phyloP scores from a whole-genome alignment of 202 grass and related monocot genomes.

The Carex sylvatica region DNA sequence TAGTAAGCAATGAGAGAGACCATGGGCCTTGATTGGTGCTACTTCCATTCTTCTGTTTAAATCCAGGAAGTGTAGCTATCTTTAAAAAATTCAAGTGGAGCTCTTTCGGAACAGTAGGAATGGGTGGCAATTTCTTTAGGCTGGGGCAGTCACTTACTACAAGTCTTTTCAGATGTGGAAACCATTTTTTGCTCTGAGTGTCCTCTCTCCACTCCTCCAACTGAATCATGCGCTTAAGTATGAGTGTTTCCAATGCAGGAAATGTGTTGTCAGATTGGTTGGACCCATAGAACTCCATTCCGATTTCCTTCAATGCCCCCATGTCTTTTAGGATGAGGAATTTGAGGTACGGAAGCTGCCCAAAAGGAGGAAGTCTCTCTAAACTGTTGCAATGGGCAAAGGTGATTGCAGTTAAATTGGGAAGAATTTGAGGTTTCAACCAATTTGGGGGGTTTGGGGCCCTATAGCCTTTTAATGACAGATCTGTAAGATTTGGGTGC shows the following conservation, averaged over 20 bases:
- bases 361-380: constrained; percentile 22
- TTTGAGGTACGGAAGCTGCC: constrained; percentile 12
- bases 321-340: not conserved
- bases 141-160: not conserved
- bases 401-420: constrained; percentile 7
- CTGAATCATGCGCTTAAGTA: not conserved
- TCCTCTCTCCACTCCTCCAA: constrained; percentile 16
- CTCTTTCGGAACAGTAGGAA: not conserved
- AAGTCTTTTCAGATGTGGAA: constrained; percentile 15
- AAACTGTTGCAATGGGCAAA: constrained; percentile 11
- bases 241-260: not conserved
- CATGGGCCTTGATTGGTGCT: not conserved
- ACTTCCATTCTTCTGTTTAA: not conserved
- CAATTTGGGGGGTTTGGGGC: constrained; percentile 4
- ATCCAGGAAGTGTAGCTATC: constrained; percentile 2
- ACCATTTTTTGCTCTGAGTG: not conserved
- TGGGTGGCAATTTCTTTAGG: constrained; percentile 18
- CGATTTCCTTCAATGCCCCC: not conserved
- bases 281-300: constrained; percentile 24
- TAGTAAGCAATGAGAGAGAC: not conserved
- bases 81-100: not conserved
- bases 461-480: constrained; percentile 4
- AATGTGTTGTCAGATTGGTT: not conserved
- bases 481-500: not conserved
- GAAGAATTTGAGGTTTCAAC: constrained; percentile 5